Conservation (phyloP, 345 rosid genomes). For the Eucalyptus dawsonii region DNA sequence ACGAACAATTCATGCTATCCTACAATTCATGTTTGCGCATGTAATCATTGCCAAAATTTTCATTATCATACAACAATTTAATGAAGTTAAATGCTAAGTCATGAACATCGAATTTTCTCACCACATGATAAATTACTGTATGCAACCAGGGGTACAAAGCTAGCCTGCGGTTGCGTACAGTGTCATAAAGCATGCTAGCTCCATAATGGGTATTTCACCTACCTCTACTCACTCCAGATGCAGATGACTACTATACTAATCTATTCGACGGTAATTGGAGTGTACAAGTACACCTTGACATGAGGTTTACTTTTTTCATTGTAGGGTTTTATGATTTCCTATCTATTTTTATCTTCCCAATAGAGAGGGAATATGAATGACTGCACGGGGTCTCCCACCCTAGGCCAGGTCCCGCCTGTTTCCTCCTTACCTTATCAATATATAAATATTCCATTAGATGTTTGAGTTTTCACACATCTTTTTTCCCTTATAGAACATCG, state of each 20-base stretch:
- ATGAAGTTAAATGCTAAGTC: background rate
- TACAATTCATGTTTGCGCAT: background rate
- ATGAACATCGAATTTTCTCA: background rate
- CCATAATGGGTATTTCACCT: no score
- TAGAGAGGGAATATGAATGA: accelerated
- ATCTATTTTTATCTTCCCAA: no score
- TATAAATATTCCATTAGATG: background rate
- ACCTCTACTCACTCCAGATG: no score
- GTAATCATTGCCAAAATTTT: background rate
- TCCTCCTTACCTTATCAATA: no score
- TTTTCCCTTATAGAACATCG: background rate
- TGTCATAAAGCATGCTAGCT: no score
- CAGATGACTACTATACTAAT: no score
- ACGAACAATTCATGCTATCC: background rate
- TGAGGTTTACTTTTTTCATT: no score
- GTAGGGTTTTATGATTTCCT: accelerated
- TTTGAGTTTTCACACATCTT: background rate
- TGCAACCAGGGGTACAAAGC: no score
- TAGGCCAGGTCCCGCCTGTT: no score
- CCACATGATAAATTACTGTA: background rate
- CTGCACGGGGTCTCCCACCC: accelerated
- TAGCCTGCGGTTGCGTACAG: no score
- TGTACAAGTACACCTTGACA: no score
- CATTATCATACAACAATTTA: background rate
- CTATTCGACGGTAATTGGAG: accelerated